These are phyloP conservation scores for Phytophthora sp. DNA, from an alignment of 352 stramenopile species.

Conservation along the genomic window DNA sequence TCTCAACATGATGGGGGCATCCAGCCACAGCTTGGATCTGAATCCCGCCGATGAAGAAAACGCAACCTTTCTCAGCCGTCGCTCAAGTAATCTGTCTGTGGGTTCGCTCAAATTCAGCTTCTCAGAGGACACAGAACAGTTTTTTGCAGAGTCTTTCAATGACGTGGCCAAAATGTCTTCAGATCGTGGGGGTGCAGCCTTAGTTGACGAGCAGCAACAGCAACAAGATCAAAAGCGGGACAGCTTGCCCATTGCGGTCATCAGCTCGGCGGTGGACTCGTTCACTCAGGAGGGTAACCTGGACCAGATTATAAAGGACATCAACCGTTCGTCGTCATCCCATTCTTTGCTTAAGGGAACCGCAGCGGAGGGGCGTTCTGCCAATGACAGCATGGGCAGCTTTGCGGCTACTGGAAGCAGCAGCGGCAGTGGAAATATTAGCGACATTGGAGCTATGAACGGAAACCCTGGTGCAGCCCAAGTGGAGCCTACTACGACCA, in stretches of 20 bases:
- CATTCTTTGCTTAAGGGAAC: conserved; percentile 48
- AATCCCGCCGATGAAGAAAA: conserved; percentile 48
- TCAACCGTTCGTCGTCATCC: conserved; percentile 56
- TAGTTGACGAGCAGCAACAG: conserved; percentile 25
- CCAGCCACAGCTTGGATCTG: conserved; percentile 38
- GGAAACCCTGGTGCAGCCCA: conserved; percentile 7
- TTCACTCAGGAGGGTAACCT: conserved; percentile 80
- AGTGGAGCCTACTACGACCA: conserved; percentile 43
- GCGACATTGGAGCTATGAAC: conserved; percentile 16
- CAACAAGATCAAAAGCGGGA: conserved; percentile 56
- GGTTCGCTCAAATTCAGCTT: conserved; percentile 79
- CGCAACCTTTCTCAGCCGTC: conserved; percentile 34
- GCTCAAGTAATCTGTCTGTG: conserved; percentile 71
- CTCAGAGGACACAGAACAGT: conserved; percentile 67
- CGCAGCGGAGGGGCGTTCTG: neutral
- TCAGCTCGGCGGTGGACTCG: conserved; percentile 69
- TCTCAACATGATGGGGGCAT: conserved; percentile 30
- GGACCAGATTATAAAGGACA: conserved; percentile 81
- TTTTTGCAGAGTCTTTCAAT: conserved; percentile 65
- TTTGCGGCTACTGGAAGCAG: conserved; percentile 38
- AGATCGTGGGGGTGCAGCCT: conserved; percentile 20
- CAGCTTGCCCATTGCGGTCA: conserved; percentile 72
- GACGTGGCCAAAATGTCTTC: conserved; percentile 52
- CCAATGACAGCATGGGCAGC: conserved; percentile 25
- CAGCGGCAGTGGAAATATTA: conserved; percentile 33